These are phyloP conservation scores for Blastomyces parvus DNA, from an alignment of 2,329 filamentous ascomycete species.

Conservation along the genomic window DNA sequence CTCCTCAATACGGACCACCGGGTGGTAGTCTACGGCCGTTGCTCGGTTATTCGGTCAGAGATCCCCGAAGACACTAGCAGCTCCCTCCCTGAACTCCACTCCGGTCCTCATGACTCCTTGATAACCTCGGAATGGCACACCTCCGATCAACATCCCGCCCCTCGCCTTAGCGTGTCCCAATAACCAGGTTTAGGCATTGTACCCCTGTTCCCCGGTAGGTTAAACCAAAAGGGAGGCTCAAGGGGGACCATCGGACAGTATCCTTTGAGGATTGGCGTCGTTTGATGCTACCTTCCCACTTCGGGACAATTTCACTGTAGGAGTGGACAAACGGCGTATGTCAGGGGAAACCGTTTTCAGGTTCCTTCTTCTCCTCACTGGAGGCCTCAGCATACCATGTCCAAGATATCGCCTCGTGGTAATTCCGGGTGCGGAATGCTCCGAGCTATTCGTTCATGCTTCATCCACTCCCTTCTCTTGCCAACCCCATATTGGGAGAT, in stretches of 20 bases:
- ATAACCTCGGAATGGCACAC: background rate
- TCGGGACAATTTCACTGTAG: background rate
- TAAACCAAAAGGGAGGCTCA: background rate
- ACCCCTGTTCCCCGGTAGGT: background rate
- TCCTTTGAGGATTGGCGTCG: background rate
- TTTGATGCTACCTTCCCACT: background rate
- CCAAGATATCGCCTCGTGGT: background rate
- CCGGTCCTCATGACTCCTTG: background rate
- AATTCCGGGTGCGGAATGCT: background rate
- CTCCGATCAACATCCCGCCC: background rate
- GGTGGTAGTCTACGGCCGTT: background rate
- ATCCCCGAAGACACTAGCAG: background rate
- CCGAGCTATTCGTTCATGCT: background rate
- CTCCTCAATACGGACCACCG: background rate
- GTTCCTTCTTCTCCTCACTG: no score
- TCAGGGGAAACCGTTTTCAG: background rate
- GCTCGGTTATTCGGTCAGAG: background rate
- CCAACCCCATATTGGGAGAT: background rate
- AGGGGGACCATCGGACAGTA: background rate
- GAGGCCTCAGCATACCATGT: background rate
- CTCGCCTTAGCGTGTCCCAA: slow-evolving; percentile 1
- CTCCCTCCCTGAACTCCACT: background rate
- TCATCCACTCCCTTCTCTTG: background rate
- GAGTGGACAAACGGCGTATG: background rate
- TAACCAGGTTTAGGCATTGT: slow-evolving; percentile 3